Base-by-base conservation (phyloP, 1,139 yeast species). In the Trichomonascaceae sp. region DNA sequence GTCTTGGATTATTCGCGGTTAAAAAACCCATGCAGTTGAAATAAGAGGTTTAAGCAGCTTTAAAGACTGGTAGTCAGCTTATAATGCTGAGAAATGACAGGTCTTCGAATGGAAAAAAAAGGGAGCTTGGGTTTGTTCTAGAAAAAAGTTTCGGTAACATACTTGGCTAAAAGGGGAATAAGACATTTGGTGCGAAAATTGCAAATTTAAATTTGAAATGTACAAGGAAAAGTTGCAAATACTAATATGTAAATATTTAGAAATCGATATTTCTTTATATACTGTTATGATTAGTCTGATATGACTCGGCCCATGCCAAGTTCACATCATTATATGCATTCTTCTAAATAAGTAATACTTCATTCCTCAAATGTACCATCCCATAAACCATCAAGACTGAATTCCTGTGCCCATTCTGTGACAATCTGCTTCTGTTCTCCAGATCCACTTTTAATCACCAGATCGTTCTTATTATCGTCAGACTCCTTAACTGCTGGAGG, bases 371-470 rank as follows among this genome's bases (percentile, higher is more conserved):
- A 53, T 48, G 62, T 60, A 19, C 66, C 67, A 49, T 64, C 68
- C 69, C 69, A 66, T 32, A 91, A 76, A 7, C 89, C 90, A 67
- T 88, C 97, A 63, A 93, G 77, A 70, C 90, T 96, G 67, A 93
- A 91, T 72, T 91, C 99, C 69, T 87, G 80, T 17, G 98, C 86
- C 98, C 99, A 93, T 62, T 82, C 79, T n/a, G 79, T 74, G 20
- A 95, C 99, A 63, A 86, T 95, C 39, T 56, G 58, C 60, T 62
- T 57, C 49, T 55, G 58, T n/a, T 66, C 66, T 45, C 71, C 72
- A 22, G 71, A 66, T 20, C 70, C 66, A 49, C 65, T 64, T 45
- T 60, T 61, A 10, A 48, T 38, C 3, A 53, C 20, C 30, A 51
- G 19, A 17, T 43, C 54, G 24, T 47, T 49, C 24, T 50, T 46